Base-by-base conservation (phyloP, 257 asterid genomes). In the Scutellaria galericulata region DNA sequence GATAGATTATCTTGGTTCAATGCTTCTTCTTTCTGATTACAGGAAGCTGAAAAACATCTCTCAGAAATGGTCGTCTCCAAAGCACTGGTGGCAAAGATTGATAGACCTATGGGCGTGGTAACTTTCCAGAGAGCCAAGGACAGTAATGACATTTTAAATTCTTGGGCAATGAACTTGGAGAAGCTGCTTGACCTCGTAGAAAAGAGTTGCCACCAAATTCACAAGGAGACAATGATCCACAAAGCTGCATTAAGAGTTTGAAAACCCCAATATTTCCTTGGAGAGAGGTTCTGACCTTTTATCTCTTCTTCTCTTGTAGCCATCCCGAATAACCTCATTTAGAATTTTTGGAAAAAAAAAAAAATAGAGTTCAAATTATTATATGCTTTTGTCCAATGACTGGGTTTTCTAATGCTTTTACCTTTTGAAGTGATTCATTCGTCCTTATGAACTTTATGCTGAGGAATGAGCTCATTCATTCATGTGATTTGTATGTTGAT, bases 191-290 rank as follows among this genome's bases (percentile, higher is more conserved):
- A 90, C 79, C 97, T 90, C 56, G 97, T 93, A 20, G 98, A 90
- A 73, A 93, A 90, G 91, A 90, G 98, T 67, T 93, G 98, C 84
- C 98, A 93, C 87, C 98, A 93, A 72, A 93, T 93, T 66, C 98
- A 93, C 88, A 93, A 90, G 89, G 98, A 93, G 87, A 90, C 87
- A 0, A 93, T 93, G 97, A 88, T 93, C 75, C 98, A 93, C 88
- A 93, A 87, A 82, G 86, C 88, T 64, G 90, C 86, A 13, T 59
- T 92, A 55, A 89, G 68, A 89, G 87, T 82, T 73, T 90, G 85
- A 87, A 24, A 68, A 67, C 50, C 44, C 44, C 63, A 64, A 47
- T 35, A 31, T 15, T 24, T 42, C 46, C 24, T 27, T 47, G 50
- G 18, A 18, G 2, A 54, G 37, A 56, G 12, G 52, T 46, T 46